A percentile compares a stretch with the other conserved stretches of the same genome.
These are phyloP conservation scores for Metarhizium humberi DNA, from an alignment of 2,329 filamentous ascomycete genomes.

Conservation along the genomic window DNA sequence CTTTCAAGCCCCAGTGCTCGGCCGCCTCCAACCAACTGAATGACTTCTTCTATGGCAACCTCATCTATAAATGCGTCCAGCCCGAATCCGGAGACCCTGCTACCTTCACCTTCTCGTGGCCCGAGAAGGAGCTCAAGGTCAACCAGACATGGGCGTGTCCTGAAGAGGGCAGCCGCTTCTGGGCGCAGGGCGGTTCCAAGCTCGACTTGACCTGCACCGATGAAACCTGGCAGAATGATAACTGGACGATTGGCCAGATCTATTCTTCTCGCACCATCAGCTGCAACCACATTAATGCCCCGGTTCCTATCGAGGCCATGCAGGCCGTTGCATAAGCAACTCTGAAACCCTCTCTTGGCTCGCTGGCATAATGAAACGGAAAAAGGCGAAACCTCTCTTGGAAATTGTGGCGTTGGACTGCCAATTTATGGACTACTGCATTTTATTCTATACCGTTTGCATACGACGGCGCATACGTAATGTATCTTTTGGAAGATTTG, in stretches of 20 bases:
- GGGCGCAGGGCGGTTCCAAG: constrained; percentile 15
- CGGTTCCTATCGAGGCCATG: constrained; percentile 17
- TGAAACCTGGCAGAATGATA: constrained; percentile 16
- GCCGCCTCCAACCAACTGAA: constrained; percentile 30
- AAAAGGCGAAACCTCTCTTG: background rate
- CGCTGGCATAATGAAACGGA: background rate
- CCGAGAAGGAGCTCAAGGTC: constrained; percentile 26
- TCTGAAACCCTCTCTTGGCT: background rate
- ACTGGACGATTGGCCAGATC: constrained; percentile 21
- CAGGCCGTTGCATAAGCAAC: constrained; percentile 14
- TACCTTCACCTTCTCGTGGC: constrained; percentile 34
- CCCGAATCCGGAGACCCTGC: constrained; percentile 17
- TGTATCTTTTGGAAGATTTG: constrained; percentile 2
- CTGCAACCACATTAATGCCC: constrained; percentile 17
- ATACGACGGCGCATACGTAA: constrained; percentile 1
- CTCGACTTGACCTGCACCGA: constrained; percentile 21
- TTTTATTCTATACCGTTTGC: background rate
- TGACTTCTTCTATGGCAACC: constrained; percentile 41
- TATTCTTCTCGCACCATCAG: constrained; percentile 20
- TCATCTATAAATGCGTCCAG: constrained; percentile 32
- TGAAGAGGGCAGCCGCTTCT: constrained; percentile 26
- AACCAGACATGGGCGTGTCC: constrained; percentile 42
- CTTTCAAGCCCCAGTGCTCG: constrained; percentile 27
- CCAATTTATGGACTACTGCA: background rate
- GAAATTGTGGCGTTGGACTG: background rate